A percentile compares a stretch with the other conserved stretches of the same genome.
These are phyloP conservation scores for Penicillium brevicompactum DNA, from an alignment of 2,329 filamentous ascomycete genomes.

Conservation along the genomic window DNA sequence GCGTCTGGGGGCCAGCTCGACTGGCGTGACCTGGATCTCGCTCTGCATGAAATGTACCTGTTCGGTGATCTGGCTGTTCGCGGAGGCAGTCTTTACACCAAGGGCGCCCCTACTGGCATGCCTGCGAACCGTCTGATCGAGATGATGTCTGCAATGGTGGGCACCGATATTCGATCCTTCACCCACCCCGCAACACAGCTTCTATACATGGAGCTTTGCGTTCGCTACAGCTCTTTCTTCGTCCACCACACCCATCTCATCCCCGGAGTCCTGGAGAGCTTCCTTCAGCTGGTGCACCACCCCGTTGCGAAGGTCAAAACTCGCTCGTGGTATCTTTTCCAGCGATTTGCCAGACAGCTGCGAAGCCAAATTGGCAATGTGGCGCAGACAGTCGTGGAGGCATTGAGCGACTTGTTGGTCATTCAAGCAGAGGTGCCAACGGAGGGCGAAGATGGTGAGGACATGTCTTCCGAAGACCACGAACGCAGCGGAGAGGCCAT, in stretches of 20 bases:
- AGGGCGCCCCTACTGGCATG: constrained; percentile 76
- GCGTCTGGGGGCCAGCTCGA: constrained; percentile 75
- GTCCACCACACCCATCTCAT: constrained; percentile 81
- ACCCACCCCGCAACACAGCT: constrained; percentile 89
- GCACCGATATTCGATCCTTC: constrained; percentile 83
- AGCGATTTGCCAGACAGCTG: constrained; percentile 86
- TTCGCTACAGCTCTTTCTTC: constrained; percentile 90
- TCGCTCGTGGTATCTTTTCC: constrained; percentile 96
- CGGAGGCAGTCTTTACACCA: constrained; percentile 81
- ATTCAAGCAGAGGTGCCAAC: constrained; percentile 88
- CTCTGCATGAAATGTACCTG: constrained; percentile 90
- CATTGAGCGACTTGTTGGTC: constrained; percentile 80
- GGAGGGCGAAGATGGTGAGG: constrained; percentile 75
- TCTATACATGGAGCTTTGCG: constrained; percentile 98
- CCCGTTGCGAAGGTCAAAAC: constrained; percentile 82
- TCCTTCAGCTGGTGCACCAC: constrained; percentile 87
- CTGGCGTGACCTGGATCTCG: constrained; percentile 93
- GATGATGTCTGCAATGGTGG: constrained; percentile 96
- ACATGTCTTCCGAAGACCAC: constrained; percentile 92
- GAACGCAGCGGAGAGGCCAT: constrained; percentile 87
- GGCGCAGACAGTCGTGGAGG: constrained; percentile 87
- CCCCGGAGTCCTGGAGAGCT: constrained; percentile 83
- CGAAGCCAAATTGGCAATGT: constrained; percentile 82
- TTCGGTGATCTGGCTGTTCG: constrained; percentile 94
- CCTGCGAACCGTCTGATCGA: constrained; percentile 80